A percentile compares a stretch with the other conserved stretches of the same genome.
Evolutionary conservation across 305 asterid species (phyloP).

Genomic region (Fraxinus paxiana): DNA sequence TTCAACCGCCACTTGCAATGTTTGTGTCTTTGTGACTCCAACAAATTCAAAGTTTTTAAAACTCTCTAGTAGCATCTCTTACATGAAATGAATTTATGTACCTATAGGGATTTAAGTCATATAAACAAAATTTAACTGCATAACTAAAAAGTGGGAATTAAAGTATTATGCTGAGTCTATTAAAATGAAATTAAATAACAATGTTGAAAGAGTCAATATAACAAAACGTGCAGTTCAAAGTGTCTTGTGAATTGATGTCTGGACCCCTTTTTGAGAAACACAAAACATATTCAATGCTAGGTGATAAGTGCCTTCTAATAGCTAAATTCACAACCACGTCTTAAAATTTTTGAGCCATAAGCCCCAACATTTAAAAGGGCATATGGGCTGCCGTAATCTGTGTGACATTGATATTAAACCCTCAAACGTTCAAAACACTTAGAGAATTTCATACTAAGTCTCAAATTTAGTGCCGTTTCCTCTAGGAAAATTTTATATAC

Average conservation of each 20-base stretch:
- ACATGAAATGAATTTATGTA: not conserved
- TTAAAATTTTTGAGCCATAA: not conserved
- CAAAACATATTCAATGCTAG: not conserved
- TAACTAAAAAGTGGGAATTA: not conserved
- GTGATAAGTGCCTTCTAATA: not conserved
- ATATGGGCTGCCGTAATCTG: not conserved
- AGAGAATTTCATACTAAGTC: conserved; percentile 1
- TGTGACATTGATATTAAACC: conserved; percentile 1
- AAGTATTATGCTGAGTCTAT: not conserved
- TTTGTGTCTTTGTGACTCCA: not conserved
- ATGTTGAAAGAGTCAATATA: not conserved
- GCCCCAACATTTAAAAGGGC: not conserved
- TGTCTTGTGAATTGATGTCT: not conserved
- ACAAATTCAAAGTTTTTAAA: not conserved
- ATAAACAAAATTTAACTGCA: not conserved
- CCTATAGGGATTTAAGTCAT: not conserved
- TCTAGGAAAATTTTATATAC: conserved; percentile 1
- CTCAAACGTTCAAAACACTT: conserved; percentile 1
- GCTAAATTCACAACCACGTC: not conserved
- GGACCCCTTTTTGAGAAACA: not conserved
- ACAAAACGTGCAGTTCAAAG: not conserved
- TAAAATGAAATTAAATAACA: not conserved
- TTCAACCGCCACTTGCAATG: not conserved
- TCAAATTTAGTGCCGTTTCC: not conserved
- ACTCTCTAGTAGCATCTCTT: not conserved